Base-by-base conservation (phyloP, 345 rosid species). In the Odontarrhena argentea region DNA sequence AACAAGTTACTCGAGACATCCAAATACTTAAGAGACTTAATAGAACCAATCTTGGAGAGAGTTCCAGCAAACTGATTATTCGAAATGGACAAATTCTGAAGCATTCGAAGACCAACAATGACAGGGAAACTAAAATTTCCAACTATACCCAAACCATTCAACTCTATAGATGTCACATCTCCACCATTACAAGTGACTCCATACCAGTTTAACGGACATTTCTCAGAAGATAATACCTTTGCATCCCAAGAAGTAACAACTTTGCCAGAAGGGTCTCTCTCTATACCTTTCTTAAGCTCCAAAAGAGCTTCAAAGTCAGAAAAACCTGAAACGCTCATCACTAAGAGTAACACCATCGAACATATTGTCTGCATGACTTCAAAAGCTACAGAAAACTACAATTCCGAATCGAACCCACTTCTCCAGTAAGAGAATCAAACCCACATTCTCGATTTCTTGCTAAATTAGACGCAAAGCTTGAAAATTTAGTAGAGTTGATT, bases 231-330 rank as follows among this genome's bases (percentile, higher is more conserved):
- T 55, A 87, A 70, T 64, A 87, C 73, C 60, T 82, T 85, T 26
- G 85, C 73, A 44, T 84, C 79, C 98, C 98, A 92, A 36, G 98
- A 89, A 67, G 57, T 76, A 66, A 82, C 63, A 64, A 79, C 55
- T 73, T 75, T 56, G 42, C 86, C 87, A 7, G 89, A 77, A 62
- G 88, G 84, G 84, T 83, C 92, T 47, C 70, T 63, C 45, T 62
- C 78, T 55, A 92, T 63, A 13, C 91, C 92, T 69, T 83, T 87
- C 80, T 83, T 87, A 13, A 92, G 82, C 77, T 84, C 85, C 47
- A 92, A 65, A 41, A 92, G 94, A 52, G 95, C 86, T 56, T 86
- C 89, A 69, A 76, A 83, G 63, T 92, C 98, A 10, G 90, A 77
- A 45, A 80, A 78, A 58, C 83, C 91, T 11, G 81, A 67, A 62